Evolutionary conservation across 1,284 basidiomycete genomes (phyloP).

Genomic region (Erythrobasidium hasegawianum): DNA sequence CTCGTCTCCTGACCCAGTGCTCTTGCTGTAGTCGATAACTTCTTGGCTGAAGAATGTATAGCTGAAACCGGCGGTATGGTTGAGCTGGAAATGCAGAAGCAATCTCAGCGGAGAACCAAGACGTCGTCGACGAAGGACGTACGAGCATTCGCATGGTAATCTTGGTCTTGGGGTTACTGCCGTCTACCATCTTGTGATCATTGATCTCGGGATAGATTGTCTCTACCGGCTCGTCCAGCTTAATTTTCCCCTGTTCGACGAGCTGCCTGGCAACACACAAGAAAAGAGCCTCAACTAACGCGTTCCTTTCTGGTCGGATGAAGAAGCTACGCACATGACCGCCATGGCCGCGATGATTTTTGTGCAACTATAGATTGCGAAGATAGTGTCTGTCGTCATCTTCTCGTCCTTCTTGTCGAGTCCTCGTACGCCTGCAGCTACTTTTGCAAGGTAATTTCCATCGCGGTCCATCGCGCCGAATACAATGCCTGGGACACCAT

Average conservation of each 20-base stretch:
- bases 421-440: conserved; percentile 40
- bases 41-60: conserved; percentile 41
- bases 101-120: too few relatives aligned
- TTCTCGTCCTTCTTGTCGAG: conserved; percentile 39
- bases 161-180: conserved; percentile 38
- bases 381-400: conserved; percentile 40
- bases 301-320: too few relatives aligned
- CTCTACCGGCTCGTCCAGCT: conserved; percentile 42
- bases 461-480: conserved; percentile 42
- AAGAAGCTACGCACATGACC: conserved; percentile 33
- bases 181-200: conserved; percentile 37
- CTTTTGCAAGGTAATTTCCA: conserved; percentile 42
- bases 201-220: conserved; percentile 40
- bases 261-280: conserved; percentile 36
- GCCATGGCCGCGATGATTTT: conserved; percentile 45
- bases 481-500: conserved; percentile 40
- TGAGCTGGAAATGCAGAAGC: conserved; percentile 30
- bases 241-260: conserved; percentile 44
- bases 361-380: conserved; percentile 44
- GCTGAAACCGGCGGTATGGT: conserved; percentile 42
- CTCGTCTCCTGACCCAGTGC: conserved; percentile 34
- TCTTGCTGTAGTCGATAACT: conserved; percentile 35
- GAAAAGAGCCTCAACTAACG: too few relatives aligned
- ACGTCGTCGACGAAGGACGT: not conserved
- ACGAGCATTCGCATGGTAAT: conserved; percentile 38